phyloP scores from a whole-genome alignment of 164 flowering plant genomes.

The Cinnamomum chago region DNA sequence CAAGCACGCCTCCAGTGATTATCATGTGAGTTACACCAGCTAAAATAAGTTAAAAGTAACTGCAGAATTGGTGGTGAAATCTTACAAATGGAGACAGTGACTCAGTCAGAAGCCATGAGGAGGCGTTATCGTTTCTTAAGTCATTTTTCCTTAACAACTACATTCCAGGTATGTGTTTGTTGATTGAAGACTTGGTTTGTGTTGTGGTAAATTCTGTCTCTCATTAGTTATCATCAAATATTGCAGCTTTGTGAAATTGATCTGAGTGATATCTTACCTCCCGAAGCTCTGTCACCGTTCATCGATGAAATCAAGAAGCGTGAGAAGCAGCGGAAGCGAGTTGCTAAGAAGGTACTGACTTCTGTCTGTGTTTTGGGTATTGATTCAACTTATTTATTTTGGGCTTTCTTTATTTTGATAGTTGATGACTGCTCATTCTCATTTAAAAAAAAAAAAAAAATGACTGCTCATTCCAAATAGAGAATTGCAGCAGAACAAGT shows the following conservation, averaged over 20 bases:
- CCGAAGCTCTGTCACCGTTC: conserved; percentile 67
- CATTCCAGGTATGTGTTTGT: conserved; percentile 58
- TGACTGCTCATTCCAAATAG: no score
- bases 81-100: conserved; percentile 73
- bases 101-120: conserved; percentile 84
- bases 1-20: no score
- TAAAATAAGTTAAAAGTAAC: conserved; percentile 9
- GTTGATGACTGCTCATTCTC: no score
- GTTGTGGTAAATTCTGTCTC: not conserved
- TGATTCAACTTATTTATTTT: not conserved
- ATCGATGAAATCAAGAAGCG: conserved; percentile 91
- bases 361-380: not conserved
- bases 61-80: conserved; percentile 78
- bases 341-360: conserved; percentile 62
- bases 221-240: not conserved
- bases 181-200: not conserved
- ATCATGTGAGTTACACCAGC: not conserved
- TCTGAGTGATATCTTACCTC: conserved; percentile 54
- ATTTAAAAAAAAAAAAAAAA: no score
- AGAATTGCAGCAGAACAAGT: no score
- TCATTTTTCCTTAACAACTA: conserved; percentile 88
- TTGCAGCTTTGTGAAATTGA: conserved; percentile 93
- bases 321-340: conserved; percentile 70
- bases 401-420: no score
- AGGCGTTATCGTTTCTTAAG: conserved; percentile 85